Evolutionary conservation across 352 stramenopile genomes (phyloP), one percentile per base, ranked within the genome.

Genomic region (Pythium dissotocum): DNA sequence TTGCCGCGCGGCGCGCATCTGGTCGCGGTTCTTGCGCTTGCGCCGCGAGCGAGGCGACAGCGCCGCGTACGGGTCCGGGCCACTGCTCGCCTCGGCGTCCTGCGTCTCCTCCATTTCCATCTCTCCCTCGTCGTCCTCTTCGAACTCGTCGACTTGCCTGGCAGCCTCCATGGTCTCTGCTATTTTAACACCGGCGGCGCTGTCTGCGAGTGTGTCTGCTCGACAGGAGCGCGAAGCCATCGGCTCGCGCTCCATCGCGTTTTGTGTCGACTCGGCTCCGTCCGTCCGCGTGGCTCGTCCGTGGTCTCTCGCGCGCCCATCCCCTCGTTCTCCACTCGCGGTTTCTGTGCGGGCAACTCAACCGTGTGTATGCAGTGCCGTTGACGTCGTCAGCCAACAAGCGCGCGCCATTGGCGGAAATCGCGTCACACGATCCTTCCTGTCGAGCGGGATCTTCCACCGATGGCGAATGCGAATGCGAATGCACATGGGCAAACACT

Each of bases 11-110:
- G 72, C 54, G 0, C 79, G 76, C 79, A 88, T 88, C 61, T 85
- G 79, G 65, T 88, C 76, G 46, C 79, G 70, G 60, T 85, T 87
- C 58, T 81, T 80, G 21, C 61, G 70, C 66, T 79, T 85, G 60
- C 77, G 72, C 24, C 79, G 77, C 51, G 79, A 79, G 26, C 73
- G 69, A 26, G 77, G 79, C 30, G 79, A 85, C 46, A 87, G 67
- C 58, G 58, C 52, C 30, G 48, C 57, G 52, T 77, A 76, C 35
- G 46, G 53, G 21, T 61, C 55, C 6, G 52, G 48, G 16, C 14
- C 26, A 12, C 14, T 32, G 40, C 63, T 32, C 6, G 24, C 2
- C 32, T 58, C 55, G 36, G 42, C 44, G 16, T 44, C 46, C 21
- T 26, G 10, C 18, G 18, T 7, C 13, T 28, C 18, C 44, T 52